Evolutionary conservation across 129 eudicot genomes (phyloP).

Genomic region (Calendula officinalis): DNA sequence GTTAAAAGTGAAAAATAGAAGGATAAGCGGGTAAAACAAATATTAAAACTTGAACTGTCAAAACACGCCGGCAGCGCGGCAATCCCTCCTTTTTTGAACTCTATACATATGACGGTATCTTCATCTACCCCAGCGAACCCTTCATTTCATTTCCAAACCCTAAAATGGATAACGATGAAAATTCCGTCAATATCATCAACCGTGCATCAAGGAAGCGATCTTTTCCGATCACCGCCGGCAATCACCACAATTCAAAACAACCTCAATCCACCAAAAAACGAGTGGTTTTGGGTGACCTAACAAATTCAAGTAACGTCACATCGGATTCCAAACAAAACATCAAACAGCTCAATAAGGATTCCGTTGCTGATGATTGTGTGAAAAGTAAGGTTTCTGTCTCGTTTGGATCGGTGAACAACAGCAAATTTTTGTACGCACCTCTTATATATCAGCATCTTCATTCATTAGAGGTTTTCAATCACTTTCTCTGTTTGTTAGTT

Average conservation of each 20-base stretch:
- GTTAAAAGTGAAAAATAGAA: neutral
- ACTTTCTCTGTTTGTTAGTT: neutral
- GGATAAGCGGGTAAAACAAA: slow-evolving; percentile 30
- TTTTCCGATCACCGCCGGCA: slow-evolving; percentile 13
- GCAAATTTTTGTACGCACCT: slow-evolving; percentile 39
- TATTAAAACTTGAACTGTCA: slow-evolving; percentile 19
- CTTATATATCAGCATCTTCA: slow-evolving; percentile 71
- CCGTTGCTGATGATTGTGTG: slow-evolving; percentile 9
- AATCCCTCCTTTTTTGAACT: slow-evolving; percentile 22
- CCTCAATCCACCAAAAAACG: slow-evolving; percentile 37
- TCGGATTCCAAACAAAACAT: slow-evolving; percentile 11
- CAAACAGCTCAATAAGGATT: slow-evolving; percentile 12
- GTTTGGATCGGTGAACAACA: slow-evolving; percentile 21
- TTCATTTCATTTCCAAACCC: slow-evolving; percentile 12
- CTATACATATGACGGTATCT: slow-evolving; percentile 9
- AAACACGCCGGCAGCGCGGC: slow-evolving; percentile 24
- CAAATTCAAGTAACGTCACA: slow-evolving; percentile 21
- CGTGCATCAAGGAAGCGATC: slow-evolving; percentile 50
- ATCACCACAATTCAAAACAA: slow-evolving; percentile 23
- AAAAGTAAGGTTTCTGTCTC: slow-evolving; percentile 17
- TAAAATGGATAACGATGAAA: slow-evolving; percentile 38
- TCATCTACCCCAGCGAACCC: slow-evolving; percentile 17
- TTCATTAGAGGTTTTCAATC: slow-evolving; percentile 59
- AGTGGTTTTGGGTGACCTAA: slow-evolving; percentile 63
- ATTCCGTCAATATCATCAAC: slow-evolving; percentile 24